Evolutionary conservation across 2,329 filamentous ascomycete species (phyloP).

Genomic region (Hymenoscyphus salicellus): DNA sequence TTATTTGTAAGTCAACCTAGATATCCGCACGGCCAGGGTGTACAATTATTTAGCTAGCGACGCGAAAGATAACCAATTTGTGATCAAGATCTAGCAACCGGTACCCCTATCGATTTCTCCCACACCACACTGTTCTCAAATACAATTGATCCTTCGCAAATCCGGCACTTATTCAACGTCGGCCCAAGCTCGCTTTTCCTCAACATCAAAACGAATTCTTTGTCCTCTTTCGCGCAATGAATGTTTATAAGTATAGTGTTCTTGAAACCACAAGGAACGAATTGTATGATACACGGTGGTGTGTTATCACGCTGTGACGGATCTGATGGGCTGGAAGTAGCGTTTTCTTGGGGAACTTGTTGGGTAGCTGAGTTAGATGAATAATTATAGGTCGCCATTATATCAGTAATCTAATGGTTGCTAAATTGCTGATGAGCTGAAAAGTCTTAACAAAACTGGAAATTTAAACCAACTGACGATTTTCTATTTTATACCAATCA

Average conservation of each 20-base stretch:
- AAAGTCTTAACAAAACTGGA: no score
- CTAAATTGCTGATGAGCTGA: no score
- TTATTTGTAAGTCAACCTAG: no score
- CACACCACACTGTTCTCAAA: not conserved
- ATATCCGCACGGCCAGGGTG: not conserved
- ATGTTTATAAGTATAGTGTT: not conserved
- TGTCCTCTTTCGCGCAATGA: not conserved
- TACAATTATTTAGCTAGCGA: not conserved
- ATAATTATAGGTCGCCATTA: no score
- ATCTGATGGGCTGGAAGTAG: not conserved
- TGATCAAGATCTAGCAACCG: not conserved
- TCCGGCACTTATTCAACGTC: not conserved
- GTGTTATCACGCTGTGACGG: not conserved
- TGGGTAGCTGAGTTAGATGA: no score
- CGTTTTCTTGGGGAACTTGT: no score
- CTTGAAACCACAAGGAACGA: not conserved
- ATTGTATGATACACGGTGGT: not conserved
- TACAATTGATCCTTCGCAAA: not conserved
- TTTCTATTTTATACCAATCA: no score
- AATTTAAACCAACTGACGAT: no score
- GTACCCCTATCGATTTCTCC: not conserved
- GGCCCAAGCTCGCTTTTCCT: not conserved
- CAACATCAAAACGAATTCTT: not conserved
- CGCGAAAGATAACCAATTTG: not conserved
- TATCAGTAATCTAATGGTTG: no score